Conservation (phyloP, 805 yeast genomes). For the Metschnikowia gruessii region DNA sequence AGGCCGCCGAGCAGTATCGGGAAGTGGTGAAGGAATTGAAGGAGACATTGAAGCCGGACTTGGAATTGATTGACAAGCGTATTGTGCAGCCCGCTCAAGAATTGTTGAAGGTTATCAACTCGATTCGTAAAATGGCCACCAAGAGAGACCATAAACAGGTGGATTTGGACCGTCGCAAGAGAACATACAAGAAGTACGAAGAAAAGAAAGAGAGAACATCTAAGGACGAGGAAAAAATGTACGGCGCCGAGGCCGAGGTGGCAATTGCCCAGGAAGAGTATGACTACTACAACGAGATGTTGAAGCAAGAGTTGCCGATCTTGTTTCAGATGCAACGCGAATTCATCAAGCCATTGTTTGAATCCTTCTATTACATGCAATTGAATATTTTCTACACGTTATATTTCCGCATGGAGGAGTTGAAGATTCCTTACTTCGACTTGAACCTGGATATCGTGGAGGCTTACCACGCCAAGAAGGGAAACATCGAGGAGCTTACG, state of each 20-base stretch:
- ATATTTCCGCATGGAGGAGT: slow-evolving; percentile 87
- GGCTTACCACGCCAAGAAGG: slow-evolving; percentile 77
- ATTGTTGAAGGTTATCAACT: slow-evolving; percentile 71
- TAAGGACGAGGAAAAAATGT: slow-evolving; percentile 89
- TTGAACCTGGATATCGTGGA: slow-evolving; percentile 78
- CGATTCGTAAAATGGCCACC: slow-evolving; percentile 88
- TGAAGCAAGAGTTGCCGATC: slow-evolving; percentile 85
- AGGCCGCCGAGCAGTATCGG: slow-evolving; percentile 89
- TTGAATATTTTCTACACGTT: slow-evolving; percentile 93
- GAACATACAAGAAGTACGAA: slow-evolving; percentile 67
- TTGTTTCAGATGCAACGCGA: slow-evolving; percentile 86
- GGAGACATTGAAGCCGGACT: slow-evolving; percentile 83
- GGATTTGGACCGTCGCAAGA: slow-evolving; percentile 84
- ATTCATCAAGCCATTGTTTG: slow-evolving; percentile 90
- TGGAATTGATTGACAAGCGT: slow-evolving; percentile 86
- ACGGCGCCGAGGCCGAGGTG: slow-evolving; percentile 84
- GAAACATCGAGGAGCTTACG: slow-evolving; percentile 84
- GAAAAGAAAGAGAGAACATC: slow-evolving; percentile 78
- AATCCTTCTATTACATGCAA: slow-evolving; percentile 95
- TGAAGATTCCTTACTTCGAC: slow-evolving; percentile 96
- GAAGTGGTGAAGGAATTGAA: slow-evolving; percentile 85
- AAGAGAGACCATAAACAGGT: slow-evolving; percentile 95
- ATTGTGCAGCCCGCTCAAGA: slow-evolving; percentile 92
- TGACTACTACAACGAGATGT: slow-evolving; percentile 92
- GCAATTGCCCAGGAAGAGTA: slow-evolving; percentile 92